Conservation (phyloP, 2,329 filamentous ascomycete genomes). For the Dryadomyces quercivorus region DNA sequence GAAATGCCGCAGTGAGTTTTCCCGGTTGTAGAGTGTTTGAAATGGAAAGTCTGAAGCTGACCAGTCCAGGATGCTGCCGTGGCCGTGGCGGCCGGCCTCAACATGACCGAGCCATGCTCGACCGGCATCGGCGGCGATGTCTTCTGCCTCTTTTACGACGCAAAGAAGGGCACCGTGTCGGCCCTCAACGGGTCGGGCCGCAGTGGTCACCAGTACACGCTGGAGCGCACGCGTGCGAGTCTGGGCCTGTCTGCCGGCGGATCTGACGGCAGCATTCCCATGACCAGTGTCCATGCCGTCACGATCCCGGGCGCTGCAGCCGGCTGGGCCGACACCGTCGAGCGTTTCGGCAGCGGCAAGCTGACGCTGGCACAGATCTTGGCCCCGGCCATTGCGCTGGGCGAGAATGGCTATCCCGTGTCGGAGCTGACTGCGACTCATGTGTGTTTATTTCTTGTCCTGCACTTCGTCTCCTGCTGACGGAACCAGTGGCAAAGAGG, state of each 20-base stretch:
- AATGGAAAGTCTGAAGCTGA: neutral
- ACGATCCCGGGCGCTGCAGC: slow-evolving; percentile 85
- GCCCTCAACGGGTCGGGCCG: slow-evolving; percentile 91
- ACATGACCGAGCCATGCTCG: slow-evolving; percentile 83
- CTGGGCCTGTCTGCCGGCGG: slow-evolving; percentile 51
- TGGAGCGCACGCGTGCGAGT: slow-evolving; percentile 58
- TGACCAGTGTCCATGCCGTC: slow-evolving; percentile 64
- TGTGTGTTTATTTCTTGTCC: slow-evolving; percentile 33
- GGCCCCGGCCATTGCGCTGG: slow-evolving; percentile 70
- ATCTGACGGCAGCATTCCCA: slow-evolving; percentile 31
- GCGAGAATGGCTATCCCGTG: slow-evolving; percentile 81
- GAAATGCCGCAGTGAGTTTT: slow-evolving; percentile 72
- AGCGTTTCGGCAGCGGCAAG: slow-evolving; percentile 81
- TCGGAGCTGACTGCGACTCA: slow-evolving; percentile 61
- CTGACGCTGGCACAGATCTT: slow-evolving; percentile 66
- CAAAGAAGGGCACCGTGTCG: slow-evolving; percentile 63
- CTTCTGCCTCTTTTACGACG: slow-evolving; percentile 85
- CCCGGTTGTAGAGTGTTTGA: neutral
- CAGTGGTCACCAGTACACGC: slow-evolving; percentile 53
- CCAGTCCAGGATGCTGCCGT: slow-evolving; percentile 71
- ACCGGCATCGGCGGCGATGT: slow-evolving; percentile 91
- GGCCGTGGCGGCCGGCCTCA: slow-evolving; percentile 75
- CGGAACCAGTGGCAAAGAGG: slow-evolving; percentile 55
- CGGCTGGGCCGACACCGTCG: slow-evolving; percentile 83
- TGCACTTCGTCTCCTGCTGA: neutral